Evolutionary conservation across 179 eudicot genomes (phyloP).

Genomic region (Pouteria campechiana): DNA sequence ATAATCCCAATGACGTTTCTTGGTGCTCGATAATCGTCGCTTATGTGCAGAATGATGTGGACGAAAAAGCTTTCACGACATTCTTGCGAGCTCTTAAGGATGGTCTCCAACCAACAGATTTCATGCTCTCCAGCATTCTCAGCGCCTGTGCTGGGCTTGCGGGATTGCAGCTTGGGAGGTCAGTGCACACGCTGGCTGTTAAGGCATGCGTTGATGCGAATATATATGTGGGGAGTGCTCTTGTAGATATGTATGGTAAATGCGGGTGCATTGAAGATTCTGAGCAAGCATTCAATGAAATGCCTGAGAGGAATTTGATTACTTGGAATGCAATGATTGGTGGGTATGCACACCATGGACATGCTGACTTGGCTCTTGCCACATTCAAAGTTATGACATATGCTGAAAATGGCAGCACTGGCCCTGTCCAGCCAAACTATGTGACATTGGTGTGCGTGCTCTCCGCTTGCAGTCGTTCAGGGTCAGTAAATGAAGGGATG

Average conservation of each 20-base stretch:
- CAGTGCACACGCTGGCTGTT: conserved; percentile 29
- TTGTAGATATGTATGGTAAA: conserved; percentile 61
- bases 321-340: conserved; percentile 46
- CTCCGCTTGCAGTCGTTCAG: conserved; percentile 45
- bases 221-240: conserved; percentile 42
- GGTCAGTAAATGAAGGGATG: conserved; percentile 39
- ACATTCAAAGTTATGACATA: conserved; percentile 28
- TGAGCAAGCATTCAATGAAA: conserved; percentile 26
- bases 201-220: conserved; percentile 29
- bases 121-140: conserved; percentile 44
- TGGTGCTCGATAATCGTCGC: conserved; percentile 52
- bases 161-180: conserved; percentile 36
- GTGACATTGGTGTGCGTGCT: conserved; percentile 42
- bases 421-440: conserved; percentile 29
- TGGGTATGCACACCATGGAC: conserved; percentile 46
- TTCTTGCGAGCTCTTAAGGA: conserved; percentile 24
- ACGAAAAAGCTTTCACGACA: conserved; percentile 32
- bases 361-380: conserved; percentile 29
- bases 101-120: conserved; percentile 25
- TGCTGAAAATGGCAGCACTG: neutral
- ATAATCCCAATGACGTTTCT: conserved; percentile 29
- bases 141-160: conserved; percentile 58
- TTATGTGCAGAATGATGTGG: conserved; percentile 43
- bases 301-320: conserved; percentile 27
- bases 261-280: conserved; percentile 48